Conservation (phyloP, 1,139 yeast species). For the Debaryomycetaceae sp. region DNA sequence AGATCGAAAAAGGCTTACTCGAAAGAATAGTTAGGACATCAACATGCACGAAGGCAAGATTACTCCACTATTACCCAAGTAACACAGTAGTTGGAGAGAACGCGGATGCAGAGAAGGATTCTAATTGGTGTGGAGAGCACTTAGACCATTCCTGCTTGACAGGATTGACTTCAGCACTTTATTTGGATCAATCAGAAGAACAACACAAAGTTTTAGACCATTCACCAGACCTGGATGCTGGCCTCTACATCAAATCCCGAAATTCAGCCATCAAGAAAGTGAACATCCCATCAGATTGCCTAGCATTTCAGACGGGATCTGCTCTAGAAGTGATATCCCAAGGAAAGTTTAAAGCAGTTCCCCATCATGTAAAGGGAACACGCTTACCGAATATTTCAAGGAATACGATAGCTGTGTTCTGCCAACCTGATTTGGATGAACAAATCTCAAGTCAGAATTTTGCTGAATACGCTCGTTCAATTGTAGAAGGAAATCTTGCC, state of each 20-base stretch:
- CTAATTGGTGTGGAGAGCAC: conserved; percentile 66
- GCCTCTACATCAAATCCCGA: conserved; percentile 53
- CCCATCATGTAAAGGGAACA: conserved; percentile 55
- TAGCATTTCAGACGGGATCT: conserved; percentile 67
- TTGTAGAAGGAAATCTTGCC: conserved; percentile 26
- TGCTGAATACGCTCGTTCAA: conserved; percentile 45
- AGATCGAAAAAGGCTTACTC: conserved; percentile 36
- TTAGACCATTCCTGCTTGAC: conserved; percentile 62
- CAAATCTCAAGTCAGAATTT: conserved; percentile 40
- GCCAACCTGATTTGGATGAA: conserved; percentile 59
- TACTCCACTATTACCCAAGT: conserved; percentile 51
- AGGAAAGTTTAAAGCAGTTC: conserved; percentile 56
- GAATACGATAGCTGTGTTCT: conserved; percentile 61
- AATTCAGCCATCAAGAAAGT: conserved; percentile 46
- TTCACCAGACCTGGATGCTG: conserved; percentile 47
- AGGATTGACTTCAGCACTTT: conserved; percentile 57
- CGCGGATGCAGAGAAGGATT: conserved; percentile 15
- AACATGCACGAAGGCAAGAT: conserved; percentile 57
- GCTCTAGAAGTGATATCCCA: conserved; percentile 52
- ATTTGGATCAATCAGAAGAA: conserved; percentile 37
- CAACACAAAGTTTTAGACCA: conserved; percentile 17
- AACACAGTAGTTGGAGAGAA: not conserved
- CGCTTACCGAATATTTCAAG: conserved; percentile 36
- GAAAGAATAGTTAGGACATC: conserved; percentile 46
- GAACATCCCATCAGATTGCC: conserved; percentile 51